Evolutionary conservation across 78 protist species (phyloP), one percentile per base, ranked within the genome.

Genomic region (Goniomonas avonlea): DNA sequence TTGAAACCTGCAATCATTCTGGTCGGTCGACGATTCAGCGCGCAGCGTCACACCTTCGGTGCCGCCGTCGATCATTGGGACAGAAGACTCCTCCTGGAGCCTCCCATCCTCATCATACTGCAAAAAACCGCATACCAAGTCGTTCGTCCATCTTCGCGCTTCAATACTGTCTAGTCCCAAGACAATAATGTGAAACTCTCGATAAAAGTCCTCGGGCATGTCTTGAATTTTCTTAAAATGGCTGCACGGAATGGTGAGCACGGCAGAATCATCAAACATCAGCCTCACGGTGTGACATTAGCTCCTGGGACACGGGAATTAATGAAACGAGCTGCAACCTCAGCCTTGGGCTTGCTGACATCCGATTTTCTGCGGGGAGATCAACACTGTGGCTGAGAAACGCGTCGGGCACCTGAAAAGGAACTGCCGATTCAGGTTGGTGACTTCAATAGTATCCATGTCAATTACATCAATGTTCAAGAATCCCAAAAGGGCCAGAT

Each of bases 51-150:
- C 8, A 43, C 89, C 99, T 41, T 96, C 99, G 5, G 99, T 93
- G 32, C 99, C 99, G 41, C 98, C 98, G 61, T 96, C 98, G 35
- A 96, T 68, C 48, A 94, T 39, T 27, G 97, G 97, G 37, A 94
- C 86, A 35, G 92, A 73, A 13, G 90, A 82, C 21, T 18, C 65
- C 29, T 71, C 80, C 29, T 71, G 83, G 29, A 27, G 13, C 76
- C 70, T 15, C 15, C 47, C 78, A 37, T 59, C 79, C 4, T 61
- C 74, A 25, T 17, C 59, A 45, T 3, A 20, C 61, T 27, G 66
- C 21, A 56, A 29, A 56, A 2, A 56, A 29, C 80, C 53, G 66
- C 73, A 61, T 38, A 92, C 86, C 88, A 79, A 82, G 11, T 86
- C 87, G 59, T 95, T 95, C 56, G 95, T 86, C 98, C 98, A 96